Conservation (phyloP, 2,329 filamentous ascomycete genomes). For the Stemphylium lycopersici region DNA sequence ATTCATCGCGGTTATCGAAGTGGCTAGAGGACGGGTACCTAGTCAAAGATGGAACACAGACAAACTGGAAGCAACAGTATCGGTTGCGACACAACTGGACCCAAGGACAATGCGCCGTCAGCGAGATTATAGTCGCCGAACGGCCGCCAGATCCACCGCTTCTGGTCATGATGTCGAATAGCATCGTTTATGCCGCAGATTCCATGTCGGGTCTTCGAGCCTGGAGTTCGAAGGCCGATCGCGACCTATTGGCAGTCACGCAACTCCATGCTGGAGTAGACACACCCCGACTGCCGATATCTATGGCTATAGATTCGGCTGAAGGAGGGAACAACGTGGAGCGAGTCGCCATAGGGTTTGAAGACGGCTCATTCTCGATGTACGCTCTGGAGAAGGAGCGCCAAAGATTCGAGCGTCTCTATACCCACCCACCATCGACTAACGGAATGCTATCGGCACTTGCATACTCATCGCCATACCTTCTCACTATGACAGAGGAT, state of each 20-base stretch:
- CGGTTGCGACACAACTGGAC: slow-evolving; percentile 91
- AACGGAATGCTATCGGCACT: slow-evolving; percentile 72
- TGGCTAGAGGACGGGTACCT: slow-evolving; percentile 67
- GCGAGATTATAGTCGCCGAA: slow-evolving; percentile 71
- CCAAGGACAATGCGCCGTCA: slow-evolving; percentile 77
- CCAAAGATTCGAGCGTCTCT: slow-evolving; percentile 56
- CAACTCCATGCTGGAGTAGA: slow-evolving; percentile 27
- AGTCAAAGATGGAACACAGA: slow-evolving; percentile 57
- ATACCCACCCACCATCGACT: slow-evolving; percentile 66
- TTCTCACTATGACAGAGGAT: slow-evolving; percentile 77
- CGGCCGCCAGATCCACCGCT: slow-evolving; percentile 62
- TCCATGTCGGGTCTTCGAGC: slow-evolving; percentile 71
- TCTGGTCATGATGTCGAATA: slow-evolving; percentile 77
- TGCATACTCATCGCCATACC: slow-evolving; percentile 75
- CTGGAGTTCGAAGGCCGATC: slow-evolving; percentile 71
- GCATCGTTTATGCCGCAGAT: slow-evolving; percentile 80
- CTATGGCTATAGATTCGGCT: slow-evolving; percentile 66
- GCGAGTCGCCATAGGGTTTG: slow-evolving; percentile 44
- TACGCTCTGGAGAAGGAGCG: slow-evolving; percentile 64
- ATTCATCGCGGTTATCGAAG: slow-evolving; percentile 62
- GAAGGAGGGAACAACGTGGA: slow-evolving; percentile 36
- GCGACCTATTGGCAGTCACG: slow-evolving; percentile 63
- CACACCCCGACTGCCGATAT: slow-evolving; percentile 58
- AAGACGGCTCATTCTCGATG: slow-evolving; percentile 62
- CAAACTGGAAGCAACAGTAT: slow-evolving; percentile 89